Evolutionary conservation across 352 stramenopile genomes (phyloP), one percentile per base, ranked within the genome.

Genomic region (Phytophthora fragariaefolia): DNA sequence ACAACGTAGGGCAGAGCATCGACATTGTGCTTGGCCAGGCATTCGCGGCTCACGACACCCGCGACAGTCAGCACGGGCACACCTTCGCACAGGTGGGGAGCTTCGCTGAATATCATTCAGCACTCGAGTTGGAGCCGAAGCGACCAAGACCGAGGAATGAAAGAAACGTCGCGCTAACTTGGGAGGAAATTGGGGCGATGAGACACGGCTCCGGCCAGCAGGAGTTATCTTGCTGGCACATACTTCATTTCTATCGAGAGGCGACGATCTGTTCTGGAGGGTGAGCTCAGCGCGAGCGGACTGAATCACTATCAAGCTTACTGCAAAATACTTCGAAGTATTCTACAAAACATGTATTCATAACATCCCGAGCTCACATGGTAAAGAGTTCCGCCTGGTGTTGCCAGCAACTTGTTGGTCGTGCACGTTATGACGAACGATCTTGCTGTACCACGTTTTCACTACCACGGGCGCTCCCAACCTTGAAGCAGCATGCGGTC

Each of bases 41-140:
- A 36, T 30, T 47, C 56, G 22, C 56, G 43, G 18, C 56, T 38
- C 45, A 56, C 56, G 3, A 63, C 56, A 23, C 40, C n/a, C 4
- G 32, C 20, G 28, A 24, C 34, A 23, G 56, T 53, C 43, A 63
- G 28, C 18, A 63, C 46, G 7, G 43, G 56, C 5, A 63, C 15
- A 15, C 53, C 43, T 26, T 55, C 48, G 7, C 7, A 38, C 20
- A 18, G 17, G 12, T 9, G 17, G 4, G 42, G 24, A 27, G 45
- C 8, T 51, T 13, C 22, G 45, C 27, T 27, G 26, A 27, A 27
- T 17, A 17, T 3, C 42, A 48, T 48, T 12, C 6, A 36, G 30
- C 12, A 18, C 7, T 18, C 3, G n/a, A 17, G 42, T 8, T 40
- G 24, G 5, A 27, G 6, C 26, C 6, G 27, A 42, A n/a, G 42